Evolutionary conservation across 345 rosid species (phyloP), one percentile per base, ranked within the genome.

Genomic region (Durio zibethinus): DNA sequence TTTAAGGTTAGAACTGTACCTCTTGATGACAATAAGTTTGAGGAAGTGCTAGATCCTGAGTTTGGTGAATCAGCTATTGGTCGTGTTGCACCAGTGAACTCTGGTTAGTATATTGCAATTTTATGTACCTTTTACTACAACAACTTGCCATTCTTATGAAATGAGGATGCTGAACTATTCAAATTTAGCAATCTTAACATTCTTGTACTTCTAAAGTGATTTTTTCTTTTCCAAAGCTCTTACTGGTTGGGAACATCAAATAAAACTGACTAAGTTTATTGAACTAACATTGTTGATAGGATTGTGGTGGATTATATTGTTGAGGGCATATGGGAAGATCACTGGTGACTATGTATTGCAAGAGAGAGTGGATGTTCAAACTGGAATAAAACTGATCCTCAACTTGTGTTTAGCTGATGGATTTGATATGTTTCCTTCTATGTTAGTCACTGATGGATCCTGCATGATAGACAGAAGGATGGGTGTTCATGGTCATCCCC

Each of bases 41-140:
- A 92, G 87, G 97, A 92, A 81, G 93, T 90, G 73, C 72, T 92
- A 7, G 97, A 92, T 86, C 97, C 94, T 18, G 94, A 92, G 89
- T 92, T 92, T 83, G 97, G 94, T 56, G 94, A 92, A 86, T 92
- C 94, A 59, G 97, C 97, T 62, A 92, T 92, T 74, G 97, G 97
- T 15, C 93, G 97, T 48, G 97, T 92, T 80, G 97, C 97, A 18
- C 97, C 97, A 4, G 97, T 92, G 35, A 94, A 92, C 87, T 90
- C 97, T 74, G 97, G 97, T 92, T 2, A 53, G 88, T 81, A 29
- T 9, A 57, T 74, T 74, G 36, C 59, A 54, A 42, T 56, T 81
- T 2, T 35, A 4, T 70, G 2, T 7, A 38, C 23, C 36, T 12
- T 12, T 29, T 50, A 12, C 53, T 29, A 60, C 16, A 65, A 20